A percentile compares a stretch with the other conserved stretches of the same genome.
These are phyloP conservation scores for Ogataea trehalophila DNA, from an alignment of 805 yeast species.

Conservation along the genomic window DNA sequence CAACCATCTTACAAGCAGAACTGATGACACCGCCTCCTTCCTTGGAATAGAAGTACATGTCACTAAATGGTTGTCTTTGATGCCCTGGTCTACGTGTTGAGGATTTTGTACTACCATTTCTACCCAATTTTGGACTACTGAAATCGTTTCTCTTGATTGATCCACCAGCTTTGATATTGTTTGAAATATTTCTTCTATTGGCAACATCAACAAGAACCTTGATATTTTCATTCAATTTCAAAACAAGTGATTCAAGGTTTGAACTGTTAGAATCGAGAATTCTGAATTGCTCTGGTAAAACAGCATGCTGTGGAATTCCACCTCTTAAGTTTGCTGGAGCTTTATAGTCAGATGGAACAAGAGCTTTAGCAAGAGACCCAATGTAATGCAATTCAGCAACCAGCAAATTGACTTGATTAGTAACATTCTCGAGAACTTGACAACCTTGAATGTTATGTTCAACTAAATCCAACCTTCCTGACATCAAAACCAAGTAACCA, in stretches of 20 bases:
- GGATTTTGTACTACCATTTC: neutral
- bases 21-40: conserved; percentile 52
- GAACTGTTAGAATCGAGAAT: conserved; percentile 43
- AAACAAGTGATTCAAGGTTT: conserved; percentile 48
- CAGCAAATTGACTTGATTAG: conserved; percentile 63
- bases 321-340: conserved; percentile 35
- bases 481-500: conserved; percentile 58
- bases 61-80: conserved; percentile 2
- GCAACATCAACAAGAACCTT: conserved; percentile 47
- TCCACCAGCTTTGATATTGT: conserved; percentile 6
- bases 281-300: conserved; percentile 40
- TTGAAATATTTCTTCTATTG: conserved; percentile 14
- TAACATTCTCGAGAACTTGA: conserved; percentile 57
- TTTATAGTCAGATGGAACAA: conserved; percentile 15
- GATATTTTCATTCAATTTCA: conserved; percentile 61
- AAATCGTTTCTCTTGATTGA: neutral
- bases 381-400: conserved; percentile 48
- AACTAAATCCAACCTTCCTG: conserved; percentile 74
- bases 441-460: conserved; percentile 72
- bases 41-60: conserved; percentile 48
- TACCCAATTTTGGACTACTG: conserved; percentile 21
- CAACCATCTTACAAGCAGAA: conserved; percentile 42
- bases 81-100: neutral
- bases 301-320: conserved; percentile 12
- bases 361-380: conserved; percentile 16